Evolutionary conservation across 768 basidiomycete species (phyloP).

Genomic region (Lanmaoa rubissima): DNA sequence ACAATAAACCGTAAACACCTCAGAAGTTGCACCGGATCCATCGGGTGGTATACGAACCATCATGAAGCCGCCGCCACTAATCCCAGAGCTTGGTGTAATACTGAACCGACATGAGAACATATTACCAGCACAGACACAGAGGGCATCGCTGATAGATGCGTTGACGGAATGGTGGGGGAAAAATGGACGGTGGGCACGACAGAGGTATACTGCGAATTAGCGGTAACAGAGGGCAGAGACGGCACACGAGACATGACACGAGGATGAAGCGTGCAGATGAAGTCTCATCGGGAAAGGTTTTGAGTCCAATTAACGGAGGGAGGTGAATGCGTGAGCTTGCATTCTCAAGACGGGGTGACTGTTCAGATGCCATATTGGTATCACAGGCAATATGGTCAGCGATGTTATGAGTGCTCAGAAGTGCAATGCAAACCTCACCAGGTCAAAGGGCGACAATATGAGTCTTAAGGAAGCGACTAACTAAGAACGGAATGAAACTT

Average conservation of each 20-base stretch:
- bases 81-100: slow-evolving; percentile 53
- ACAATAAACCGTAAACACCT: slow-evolving; percentile 77
- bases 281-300: background rate
- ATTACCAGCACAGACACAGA: slow-evolving; percentile 80
- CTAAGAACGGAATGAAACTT: too few relatives aligned
- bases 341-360: background rate
- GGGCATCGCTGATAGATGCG: slow-evolving; percentile 69
- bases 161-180: slow-evolving; percentile 47
- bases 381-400: background rate
- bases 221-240: slow-evolving; percentile 1
- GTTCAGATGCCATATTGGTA: background rate
- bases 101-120: slow-evolving; percentile 66
- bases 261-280: slow-evolving; percentile 5
- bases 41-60: slow-evolving; percentile 69
- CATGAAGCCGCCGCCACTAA: slow-evolving; percentile 85
- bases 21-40: slow-evolving; percentile 38
- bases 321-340: background rate
- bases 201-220: background rate
- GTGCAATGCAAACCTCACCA: too few relatives aligned
- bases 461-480: too few relatives aligned
- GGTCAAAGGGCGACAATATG: too few relatives aligned
- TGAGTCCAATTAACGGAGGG: background rate
- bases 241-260: background rate
- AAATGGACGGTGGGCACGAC: background rate
- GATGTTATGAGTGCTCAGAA: too few relatives aligned